Evolutionary conservation across 2,329 filamentous ascomycete genomes (phyloP).

Genomic region (Knufia fluminis): DNA sequence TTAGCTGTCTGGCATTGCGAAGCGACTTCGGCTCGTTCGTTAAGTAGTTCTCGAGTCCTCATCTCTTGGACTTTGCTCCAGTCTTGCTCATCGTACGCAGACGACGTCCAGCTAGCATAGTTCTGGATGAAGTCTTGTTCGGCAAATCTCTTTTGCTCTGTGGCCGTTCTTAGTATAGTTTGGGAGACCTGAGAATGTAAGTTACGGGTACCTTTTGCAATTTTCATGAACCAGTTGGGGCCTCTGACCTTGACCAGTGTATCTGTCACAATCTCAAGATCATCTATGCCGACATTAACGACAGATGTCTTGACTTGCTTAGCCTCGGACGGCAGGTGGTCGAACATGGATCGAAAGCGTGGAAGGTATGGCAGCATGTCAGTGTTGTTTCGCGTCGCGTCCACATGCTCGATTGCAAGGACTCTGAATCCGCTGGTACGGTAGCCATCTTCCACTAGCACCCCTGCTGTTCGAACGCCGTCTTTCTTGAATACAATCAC

Average conservation of each 20-base stretch:
- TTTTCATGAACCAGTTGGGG: conserved; percentile 39
- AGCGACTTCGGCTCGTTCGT: conserved; percentile 58
- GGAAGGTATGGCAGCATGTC: conserved; percentile 79
- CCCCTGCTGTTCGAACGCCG: conserved; percentile 70
- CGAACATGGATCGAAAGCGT: conserved; percentile 58
- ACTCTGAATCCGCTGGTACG: conserved; percentile 49
- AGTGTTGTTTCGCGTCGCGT: conserved; percentile 64
- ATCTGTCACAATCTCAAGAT: conserved; percentile 77
- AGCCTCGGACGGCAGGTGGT: conserved; percentile 56
- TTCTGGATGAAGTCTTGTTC: conserved; percentile 60
- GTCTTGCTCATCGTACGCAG: conserved; percentile 75
- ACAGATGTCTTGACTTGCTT: conserved; percentile 60
- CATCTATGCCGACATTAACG: conserved; percentile 60
- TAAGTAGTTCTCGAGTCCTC: conserved; percentile 67
- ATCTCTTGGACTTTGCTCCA: conserved; percentile 72
- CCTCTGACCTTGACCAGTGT: conserved; percentile 48
- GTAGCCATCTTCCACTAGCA: conserved; percentile 68
- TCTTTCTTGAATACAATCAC: conserved; percentile 77
- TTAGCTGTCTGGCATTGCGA: conserved; percentile 53
- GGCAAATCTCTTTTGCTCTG: conserved; percentile 48
- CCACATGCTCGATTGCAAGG: conserved; percentile 62
- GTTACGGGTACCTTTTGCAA: conserved; percentile 39
- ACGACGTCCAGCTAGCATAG: conserved; percentile 63
- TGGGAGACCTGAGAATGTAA: conserved; percentile 26
- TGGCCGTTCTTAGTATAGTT: conserved; percentile 30